Evolutionary conservation across 805 yeast genomes (phyloP).

Genomic region (Ogataea methylovora): DNA sequence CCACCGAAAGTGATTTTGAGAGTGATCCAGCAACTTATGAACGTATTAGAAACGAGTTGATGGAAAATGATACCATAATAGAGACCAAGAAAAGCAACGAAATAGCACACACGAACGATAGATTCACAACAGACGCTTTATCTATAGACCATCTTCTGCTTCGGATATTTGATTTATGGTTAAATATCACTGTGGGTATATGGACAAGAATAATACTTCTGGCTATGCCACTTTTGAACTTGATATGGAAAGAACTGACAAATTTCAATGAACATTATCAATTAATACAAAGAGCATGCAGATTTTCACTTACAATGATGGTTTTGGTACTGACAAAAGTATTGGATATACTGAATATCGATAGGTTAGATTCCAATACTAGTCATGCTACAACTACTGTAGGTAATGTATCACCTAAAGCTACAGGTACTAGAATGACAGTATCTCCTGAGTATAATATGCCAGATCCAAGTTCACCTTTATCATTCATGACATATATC

Average conservation of each 20-base stretch:
- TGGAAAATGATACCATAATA: neutral
- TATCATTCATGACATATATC: no score
- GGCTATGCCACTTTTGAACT: neutral
- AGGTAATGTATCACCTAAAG: no score
- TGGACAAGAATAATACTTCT: no score
- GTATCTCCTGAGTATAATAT: no score
- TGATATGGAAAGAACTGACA: neutral
- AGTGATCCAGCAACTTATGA: no score
- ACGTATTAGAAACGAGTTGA: neutral
- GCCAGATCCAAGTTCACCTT: no score
- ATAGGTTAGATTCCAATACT: no score
- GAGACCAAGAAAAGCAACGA: neutral
- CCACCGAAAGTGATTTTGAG: no score
- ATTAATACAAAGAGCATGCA: neutral
- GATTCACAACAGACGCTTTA: neutral
- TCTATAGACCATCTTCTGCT: neutral
- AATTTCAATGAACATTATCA: neutral
- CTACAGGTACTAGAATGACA: no score
- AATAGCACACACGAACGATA: neutral
- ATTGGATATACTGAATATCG: no score
- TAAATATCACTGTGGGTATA: no score
- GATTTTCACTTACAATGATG: neutral
- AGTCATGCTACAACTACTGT: no score
- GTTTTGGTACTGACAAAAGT: neutral
- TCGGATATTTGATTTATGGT: neutral